A percentile compares a stretch with the other conserved stretches of the same genome.
Conservation (phyloP, 495 filamentous ascomycete species). For the Aspergillus sparsus region DNA sequence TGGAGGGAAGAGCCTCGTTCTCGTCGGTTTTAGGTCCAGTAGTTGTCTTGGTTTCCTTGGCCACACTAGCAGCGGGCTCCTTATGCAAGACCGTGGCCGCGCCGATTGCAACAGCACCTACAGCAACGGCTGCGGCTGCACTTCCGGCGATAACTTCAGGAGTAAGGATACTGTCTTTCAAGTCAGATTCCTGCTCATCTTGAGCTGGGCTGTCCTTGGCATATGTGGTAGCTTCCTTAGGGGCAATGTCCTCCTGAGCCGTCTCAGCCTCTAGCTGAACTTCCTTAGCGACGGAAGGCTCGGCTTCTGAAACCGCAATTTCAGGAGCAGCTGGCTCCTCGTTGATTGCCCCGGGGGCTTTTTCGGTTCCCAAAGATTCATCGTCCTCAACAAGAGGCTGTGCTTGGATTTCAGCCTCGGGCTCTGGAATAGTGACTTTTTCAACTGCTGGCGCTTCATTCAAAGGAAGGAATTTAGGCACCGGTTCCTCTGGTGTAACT, state of each 20-base stretch:
- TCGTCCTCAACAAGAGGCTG: slow-evolving; percentile 13
- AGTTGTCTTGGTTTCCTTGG: slow-evolving; percentile 19
- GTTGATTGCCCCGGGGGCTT: neutral
- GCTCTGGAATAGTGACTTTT: slow-evolving; percentile 2
- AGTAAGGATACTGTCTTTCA: slow-evolving; percentile 26
- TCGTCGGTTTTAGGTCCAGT: slow-evolving; percentile 25
- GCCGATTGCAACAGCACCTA: slow-evolving; percentile 25
- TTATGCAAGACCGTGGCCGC: slow-evolving; percentile 25
- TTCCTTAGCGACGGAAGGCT: slow-evolving; percentile 8
- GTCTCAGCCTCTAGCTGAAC: slow-evolving; percentile 7
- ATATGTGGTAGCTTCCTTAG: slow-evolving; percentile 24
- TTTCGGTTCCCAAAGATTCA: neutral
- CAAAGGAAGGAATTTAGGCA: slow-evolving; percentile 11
- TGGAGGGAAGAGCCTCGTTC: slow-evolving; percentile 14
- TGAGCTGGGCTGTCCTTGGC: slow-evolving; percentile 6
- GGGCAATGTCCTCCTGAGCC: slow-evolving; percentile 15
- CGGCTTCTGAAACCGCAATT: slow-evolving; percentile 10
- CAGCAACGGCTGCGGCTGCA: slow-evolving; percentile 31
- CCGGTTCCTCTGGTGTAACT: neutral
- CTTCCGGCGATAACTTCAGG: slow-evolving; percentile 32
- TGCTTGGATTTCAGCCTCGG: slow-evolving; percentile 7
- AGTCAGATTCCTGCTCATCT: slow-evolving; percentile 12
- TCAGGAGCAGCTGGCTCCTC: slow-evolving; percentile 17
- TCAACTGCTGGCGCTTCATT: slow-evolving; percentile 11
- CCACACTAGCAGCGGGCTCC: slow-evolving; percentile 14